Evolutionary conservation across 495 filamentous ascomycete genomes (phyloP).

Genomic region (Aspergillus wentii): DNA sequence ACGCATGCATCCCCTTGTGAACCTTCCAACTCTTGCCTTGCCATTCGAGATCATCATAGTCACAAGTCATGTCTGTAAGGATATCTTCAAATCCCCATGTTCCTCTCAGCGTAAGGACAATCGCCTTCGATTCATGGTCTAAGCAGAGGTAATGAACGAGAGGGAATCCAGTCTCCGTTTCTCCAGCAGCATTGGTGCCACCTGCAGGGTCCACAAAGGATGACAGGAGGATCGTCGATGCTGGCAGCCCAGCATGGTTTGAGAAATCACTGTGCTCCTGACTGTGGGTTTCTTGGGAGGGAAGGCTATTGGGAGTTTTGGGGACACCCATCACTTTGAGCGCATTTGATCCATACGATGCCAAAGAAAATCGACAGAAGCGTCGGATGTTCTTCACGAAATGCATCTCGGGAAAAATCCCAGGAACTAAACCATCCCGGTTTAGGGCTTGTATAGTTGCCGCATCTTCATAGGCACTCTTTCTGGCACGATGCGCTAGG

Average conservation of each 20-base stretch:
- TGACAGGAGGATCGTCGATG: conserved; percentile 65
- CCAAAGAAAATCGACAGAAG: conserved; percentile 74
- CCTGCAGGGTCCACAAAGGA: conserved; percentile 74
- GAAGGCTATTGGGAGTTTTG: conserved; percentile 37
- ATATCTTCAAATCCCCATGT: conserved; percentile 80
- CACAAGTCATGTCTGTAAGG: conserved; percentile 76
- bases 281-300: conserved; percentile 37
- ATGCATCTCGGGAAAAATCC: conserved; percentile 63
- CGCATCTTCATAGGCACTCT: conserved; percentile 52
- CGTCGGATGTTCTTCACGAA: conserved; percentile 67
- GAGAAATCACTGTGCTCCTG: conserved; percentile 69
- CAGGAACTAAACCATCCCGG: conserved; percentile 51
- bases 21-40: conserved; percentile 65
- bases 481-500: conserved; percentile 47
- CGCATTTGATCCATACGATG: conserved; percentile 69
- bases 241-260: conserved; percentile 61
- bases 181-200: conserved; percentile 64
- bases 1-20: conserved; percentile 81
- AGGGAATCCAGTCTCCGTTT: conserved; percentile 69
- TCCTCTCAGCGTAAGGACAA: conserved; percentile 71
- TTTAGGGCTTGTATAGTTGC: conserved; percentile 51
- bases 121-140: conserved; percentile 72
- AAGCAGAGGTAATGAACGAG: conserved; percentile 75
- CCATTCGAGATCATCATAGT: conserved; percentile 69
- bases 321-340: conserved; percentile 66